Evolutionary conservation across 495 filamentous ascomycete genomes (phyloP).

Genomic region (Eremomyces bilateralis): DNA sequence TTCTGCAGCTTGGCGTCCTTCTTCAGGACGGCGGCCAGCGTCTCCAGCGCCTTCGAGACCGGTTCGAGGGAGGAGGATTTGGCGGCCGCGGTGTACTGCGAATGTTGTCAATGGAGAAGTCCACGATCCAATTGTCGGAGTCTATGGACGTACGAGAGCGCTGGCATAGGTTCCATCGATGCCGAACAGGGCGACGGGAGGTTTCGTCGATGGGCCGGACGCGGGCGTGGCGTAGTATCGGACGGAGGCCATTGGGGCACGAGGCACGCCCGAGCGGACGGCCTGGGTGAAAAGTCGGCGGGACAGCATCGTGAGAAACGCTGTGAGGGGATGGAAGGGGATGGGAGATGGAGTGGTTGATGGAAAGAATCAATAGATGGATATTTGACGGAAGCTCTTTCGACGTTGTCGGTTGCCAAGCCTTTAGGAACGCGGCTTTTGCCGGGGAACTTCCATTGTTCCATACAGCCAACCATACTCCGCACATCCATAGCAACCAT

Average conservation of each 20-base stretch:
- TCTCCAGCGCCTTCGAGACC: slow-evolving; percentile 50
- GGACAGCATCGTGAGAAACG: slow-evolving; percentile 43
- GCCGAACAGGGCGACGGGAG: slow-evolving; percentile 79
- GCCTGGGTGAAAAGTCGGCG: slow-evolving; percentile 36
- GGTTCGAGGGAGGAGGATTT: slow-evolving; percentile 70
- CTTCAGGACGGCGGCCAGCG: slow-evolving; percentile 47
- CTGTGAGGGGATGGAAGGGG: too few relatives aligned
- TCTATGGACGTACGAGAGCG: slow-evolving; percentile 83
- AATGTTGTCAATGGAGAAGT: slow-evolving; percentile 1
- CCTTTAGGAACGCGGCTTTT: too few relatives aligned
- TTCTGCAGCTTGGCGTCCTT: slow-evolving; percentile 55
- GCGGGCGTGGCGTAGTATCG: slow-evolving; percentile 56
- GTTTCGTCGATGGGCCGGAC: slow-evolving; percentile 30
- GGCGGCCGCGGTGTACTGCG: slow-evolving; percentile 80
- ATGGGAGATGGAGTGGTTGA: background rate
- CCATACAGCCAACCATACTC: too few relatives aligned
- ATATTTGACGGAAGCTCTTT: too few relatives aligned
- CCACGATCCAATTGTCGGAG: too few relatives aligned
- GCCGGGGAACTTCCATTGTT: too few relatives aligned
- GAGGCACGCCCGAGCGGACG: slow-evolving; percentile 33
- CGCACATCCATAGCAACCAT: too few relatives aligned
- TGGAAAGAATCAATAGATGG: too few relatives aligned
- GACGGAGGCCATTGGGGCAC: slow-evolving; percentile 17
- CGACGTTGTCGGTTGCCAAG: too few relatives aligned
- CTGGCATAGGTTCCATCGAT: slow-evolving; percentile 95